Base-by-base conservation (phyloP, 106 monocot genomes). In the Xerophyta viscosa region DNA sequence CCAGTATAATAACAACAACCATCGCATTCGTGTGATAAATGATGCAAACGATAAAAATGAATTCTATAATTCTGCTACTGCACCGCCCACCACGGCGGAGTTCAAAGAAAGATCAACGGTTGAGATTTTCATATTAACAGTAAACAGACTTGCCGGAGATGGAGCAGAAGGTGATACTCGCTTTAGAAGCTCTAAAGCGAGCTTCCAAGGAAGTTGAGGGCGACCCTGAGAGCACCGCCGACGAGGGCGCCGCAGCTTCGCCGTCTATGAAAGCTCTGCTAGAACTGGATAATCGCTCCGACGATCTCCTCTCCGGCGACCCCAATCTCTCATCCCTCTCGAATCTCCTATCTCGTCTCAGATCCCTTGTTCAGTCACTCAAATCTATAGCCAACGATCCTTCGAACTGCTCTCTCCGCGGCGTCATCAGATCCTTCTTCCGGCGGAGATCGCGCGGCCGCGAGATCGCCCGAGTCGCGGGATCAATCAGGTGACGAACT, bases 181-280 rank as follows among this genome's bases (percentile, higher is more conserved):
- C 77, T 12, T 59, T 87, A 0, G 61, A 71, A 43, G 80, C 68
- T 2, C 67, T 87, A 12, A 77, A 50, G 57, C 46, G 44, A 22
- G 87, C 81, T 0, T 70, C 81, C 7, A 67, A 71, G 46, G 71
- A 68, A 42, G 36, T 84, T 41, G 64, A 79, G 61, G 6, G 23
- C 33, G 44, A 48, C 37, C 31, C 50, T 3, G 6, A 21, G 37
- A 8, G 1, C 20, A 43, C n/a, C n/a, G n/a, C n/a, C n/a, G n/a
- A n/a, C n/a, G n/a, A 24, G 46, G 61, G 17, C n/a, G 46, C 22
- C 27, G 29, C 20, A 17, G 21, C 28, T 21, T 78, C 78, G 1
- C 77, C 69, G 14, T 77, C 81, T 6, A 57, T 81, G 64, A 71
- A 62, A n/a, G 81, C 87, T 11, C 70, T 87, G 22, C 72, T 87